Percentiles rank a stretch among this genome's conserved stretches.
Evolutionary conservation across 345 rosid species (phyloP).

Genomic region (Citropsis articulata): DNA sequence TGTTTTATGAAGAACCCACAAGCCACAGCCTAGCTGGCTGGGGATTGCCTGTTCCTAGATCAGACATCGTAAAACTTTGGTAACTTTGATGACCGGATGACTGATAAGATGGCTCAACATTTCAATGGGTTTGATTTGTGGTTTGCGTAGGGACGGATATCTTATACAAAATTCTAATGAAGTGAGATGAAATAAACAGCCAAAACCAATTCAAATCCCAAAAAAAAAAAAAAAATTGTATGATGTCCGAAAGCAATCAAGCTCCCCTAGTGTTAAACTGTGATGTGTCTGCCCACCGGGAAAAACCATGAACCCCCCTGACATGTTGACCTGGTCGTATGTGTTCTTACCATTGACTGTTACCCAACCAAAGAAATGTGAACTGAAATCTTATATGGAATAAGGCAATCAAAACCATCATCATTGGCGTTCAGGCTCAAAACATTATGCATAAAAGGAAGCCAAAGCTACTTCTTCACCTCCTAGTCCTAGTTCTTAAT

Average conservation of each 20-base stretch:
- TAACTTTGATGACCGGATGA: not conserved
- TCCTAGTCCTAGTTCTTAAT: too few species aligned
- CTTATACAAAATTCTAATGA: not conserved
- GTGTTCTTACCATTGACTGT: not conserved
- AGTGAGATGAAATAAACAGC: not conserved
- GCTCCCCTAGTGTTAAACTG: slow-evolving; percentile 28
- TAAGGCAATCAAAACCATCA: not conserved
- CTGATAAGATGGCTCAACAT: not conserved
- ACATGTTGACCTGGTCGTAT: not conserved
- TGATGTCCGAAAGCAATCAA: not conserved
- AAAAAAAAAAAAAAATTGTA: too few species aligned
- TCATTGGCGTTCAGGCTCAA: not conserved
- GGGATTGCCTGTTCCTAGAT: not conserved
- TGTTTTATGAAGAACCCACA: not conserved
- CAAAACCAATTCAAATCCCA: not conserved
- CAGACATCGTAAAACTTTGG: not conserved
- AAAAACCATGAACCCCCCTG: not conserved
- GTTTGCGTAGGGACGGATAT: not conserved
- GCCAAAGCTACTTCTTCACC: not conserved
- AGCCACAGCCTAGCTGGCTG: not conserved
- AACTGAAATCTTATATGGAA: not conserved
- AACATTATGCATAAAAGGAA: not conserved
- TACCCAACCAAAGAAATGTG: not conserved
- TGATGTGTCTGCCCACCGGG: not conserved
- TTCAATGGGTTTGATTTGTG: not conserved